These are phyloP conservation scores for Huntiella moniliformis DNA, from an alignment of 2,329 filamentous ascomycete species.

Conservation along the genomic window DNA sequence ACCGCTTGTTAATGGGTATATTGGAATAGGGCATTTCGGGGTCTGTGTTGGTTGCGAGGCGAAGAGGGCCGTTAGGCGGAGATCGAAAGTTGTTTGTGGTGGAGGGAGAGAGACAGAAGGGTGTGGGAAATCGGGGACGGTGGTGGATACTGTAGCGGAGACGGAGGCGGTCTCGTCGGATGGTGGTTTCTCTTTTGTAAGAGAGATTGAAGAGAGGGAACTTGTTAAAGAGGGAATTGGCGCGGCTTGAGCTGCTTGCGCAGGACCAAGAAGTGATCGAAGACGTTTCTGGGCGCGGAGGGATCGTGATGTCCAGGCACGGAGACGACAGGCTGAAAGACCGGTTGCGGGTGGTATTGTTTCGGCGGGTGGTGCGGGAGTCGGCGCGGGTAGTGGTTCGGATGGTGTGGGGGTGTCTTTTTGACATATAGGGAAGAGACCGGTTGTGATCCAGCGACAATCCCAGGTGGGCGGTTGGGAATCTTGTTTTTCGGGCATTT, in stretches of 20 bases:
- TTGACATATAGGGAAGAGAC: background rate
- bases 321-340: background rate
- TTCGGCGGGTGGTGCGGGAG: background rate
- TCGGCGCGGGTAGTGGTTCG: background rate
- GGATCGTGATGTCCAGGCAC: constrained; percentile 1
- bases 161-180: background rate
- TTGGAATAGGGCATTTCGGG: constrained; percentile 14
- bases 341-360: background rate
- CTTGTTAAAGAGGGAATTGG: background rate
- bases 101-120: constrained; percentile 26
- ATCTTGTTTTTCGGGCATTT: no score
- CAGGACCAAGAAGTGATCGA: background rate
- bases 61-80: constrained; percentile 27
- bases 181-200: background rate
- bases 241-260: background rate
- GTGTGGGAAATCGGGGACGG: constrained; percentile 19
- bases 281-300: constrained; percentile 1
- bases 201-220: background rate
- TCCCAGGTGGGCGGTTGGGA: background rate
- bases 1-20: constrained; percentile 29
- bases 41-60: background rate
- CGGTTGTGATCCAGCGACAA: constrained; percentile 5
- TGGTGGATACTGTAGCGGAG: background rate
- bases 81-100: constrained; percentile 29
- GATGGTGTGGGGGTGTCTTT: background rate